A percentile compares a stretch with the other conserved stretches of the same genome.
Conservation (phyloP, 306 rosid genomes). For the Abrus pulchellus region DNA sequence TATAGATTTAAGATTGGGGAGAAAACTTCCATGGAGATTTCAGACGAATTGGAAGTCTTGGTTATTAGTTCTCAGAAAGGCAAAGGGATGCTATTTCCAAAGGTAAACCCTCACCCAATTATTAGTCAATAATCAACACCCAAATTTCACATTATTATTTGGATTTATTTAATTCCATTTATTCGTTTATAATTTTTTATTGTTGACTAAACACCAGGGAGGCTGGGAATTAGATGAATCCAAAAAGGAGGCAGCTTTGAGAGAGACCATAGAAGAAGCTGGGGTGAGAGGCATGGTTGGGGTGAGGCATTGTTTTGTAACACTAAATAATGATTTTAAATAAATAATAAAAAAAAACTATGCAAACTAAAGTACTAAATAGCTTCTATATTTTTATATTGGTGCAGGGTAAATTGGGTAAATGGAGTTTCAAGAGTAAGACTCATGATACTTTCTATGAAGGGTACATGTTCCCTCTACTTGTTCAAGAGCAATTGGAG, state of each 20-base stretch:
- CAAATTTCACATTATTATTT: not conserved
- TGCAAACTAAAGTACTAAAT: conserved; percentile 12
- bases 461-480: conserved; percentile 95
- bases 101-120: conserved; percentile 55
- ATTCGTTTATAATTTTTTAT: not conserved
- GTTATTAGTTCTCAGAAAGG: conserved; percentile 93
- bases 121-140: conserved; percentile 26
- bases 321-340: no score
- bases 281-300: conserved; percentile 83
- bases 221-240: conserved; percentile 96
- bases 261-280: conserved; percentile 94
- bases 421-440: conserved; percentile 95
- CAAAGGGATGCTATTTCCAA: conserved; percentile 86
- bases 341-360: not conserved
- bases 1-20: conserved; percentile 69
- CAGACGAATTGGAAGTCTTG: conserved; percentile 76
- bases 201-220: conserved; percentile 66
- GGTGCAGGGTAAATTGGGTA: conserved; percentile 75
- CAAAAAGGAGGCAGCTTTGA: conserved; percentile 81
- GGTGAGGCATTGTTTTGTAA: conserved; percentile 54
- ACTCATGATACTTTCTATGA: conserved; percentile 75
- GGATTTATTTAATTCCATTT: conserved; percentile 20
- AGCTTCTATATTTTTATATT: not conserved
- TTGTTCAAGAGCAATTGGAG: conserved; percentile 81
- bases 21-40: conserved; percentile 47